Conservation (phyloP, 495 filamentous ascomycete genomes). For the Penicillium roqueforti region DNA sequence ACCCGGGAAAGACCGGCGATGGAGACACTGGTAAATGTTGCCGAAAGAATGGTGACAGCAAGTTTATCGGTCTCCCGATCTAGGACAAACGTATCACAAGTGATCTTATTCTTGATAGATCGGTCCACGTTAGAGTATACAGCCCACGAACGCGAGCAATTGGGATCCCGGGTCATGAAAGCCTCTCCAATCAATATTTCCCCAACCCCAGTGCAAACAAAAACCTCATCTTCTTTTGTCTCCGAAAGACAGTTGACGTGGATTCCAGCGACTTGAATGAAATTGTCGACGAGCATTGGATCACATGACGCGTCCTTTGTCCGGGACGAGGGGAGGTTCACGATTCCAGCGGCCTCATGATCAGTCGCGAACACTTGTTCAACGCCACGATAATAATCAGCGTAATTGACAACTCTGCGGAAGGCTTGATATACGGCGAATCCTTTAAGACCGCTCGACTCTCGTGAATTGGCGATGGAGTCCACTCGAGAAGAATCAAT, state of each 20-base stretch:
- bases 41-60: conserved; percentile 1
- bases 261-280: conserved; percentile 39
- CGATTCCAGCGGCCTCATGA: conserved; percentile 27
- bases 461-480: background rate
- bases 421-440: conserved; percentile 34
- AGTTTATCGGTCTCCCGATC: background rate
- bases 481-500: background rate
- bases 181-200: background rate
- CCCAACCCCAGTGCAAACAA: conserved; percentile 21
- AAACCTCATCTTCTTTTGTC: conserved; percentile 20
- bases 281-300: conserved; percentile 33
- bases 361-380: conserved; percentile 21
- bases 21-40: background rate
- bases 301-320: conserved; percentile 10
- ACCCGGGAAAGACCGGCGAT: background rate
- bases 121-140: conserved; percentile 11
- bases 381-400: conserved; percentile 34
- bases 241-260: conserved; percentile 34
- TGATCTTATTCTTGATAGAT: background rate
- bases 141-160: conserved; percentile 1
- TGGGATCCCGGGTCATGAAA: background rate
- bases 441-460: conserved; percentile 11
- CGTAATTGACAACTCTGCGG: conserved; percentile 29
- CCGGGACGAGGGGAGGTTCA: conserved; percentile 13
- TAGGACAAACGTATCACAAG: background rate